These are phyloP conservation scores for Mucor velutinosus DNA, from an alignment of 371 early-diverging fungal genomes.

Conservation along the genomic window DNA sequence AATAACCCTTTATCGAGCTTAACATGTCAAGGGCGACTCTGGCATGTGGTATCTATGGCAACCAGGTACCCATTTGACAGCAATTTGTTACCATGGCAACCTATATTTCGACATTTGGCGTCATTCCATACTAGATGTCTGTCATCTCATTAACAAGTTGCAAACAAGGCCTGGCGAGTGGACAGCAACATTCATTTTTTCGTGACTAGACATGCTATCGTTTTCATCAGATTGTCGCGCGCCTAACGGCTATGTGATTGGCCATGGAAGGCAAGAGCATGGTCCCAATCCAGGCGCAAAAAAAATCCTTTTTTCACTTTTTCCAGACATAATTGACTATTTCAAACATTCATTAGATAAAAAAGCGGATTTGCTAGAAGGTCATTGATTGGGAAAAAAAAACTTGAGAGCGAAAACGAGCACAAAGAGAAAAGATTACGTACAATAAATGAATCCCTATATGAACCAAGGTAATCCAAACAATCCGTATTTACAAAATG, in stretches of 20 bases:
- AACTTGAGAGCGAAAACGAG: background rate
- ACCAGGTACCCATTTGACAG: background rate
- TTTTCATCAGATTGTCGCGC: background rate
- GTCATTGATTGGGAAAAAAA: background rate
- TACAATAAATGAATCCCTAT: slow-evolving; percentile 35
- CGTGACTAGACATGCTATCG: background rate
- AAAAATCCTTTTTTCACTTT: background rate
- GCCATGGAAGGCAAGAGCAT: background rate
- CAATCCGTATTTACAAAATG: slow-evolving; percentile 34
- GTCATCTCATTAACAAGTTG: background rate
- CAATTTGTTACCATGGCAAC: background rate
- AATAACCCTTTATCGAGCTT: no score
- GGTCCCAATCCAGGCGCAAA: background rate
- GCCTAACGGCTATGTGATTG: background rate
- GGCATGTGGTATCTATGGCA: background rate
- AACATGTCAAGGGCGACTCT: no score
- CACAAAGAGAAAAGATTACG: background rate
- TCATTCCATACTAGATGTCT: background rate
- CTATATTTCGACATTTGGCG: background rate
- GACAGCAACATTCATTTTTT: background rate
- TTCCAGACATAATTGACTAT: background rate
- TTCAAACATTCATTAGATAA: background rate
- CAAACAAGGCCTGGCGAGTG: background rate
- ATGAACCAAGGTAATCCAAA: slow-evolving; percentile 28
- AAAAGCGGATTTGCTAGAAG: background rate